These are phyloP conservation scores for Talaromyces sp. DNA, from an alignment of 2,329 filamentous ascomycete species.

Conservation along the genomic window DNA sequence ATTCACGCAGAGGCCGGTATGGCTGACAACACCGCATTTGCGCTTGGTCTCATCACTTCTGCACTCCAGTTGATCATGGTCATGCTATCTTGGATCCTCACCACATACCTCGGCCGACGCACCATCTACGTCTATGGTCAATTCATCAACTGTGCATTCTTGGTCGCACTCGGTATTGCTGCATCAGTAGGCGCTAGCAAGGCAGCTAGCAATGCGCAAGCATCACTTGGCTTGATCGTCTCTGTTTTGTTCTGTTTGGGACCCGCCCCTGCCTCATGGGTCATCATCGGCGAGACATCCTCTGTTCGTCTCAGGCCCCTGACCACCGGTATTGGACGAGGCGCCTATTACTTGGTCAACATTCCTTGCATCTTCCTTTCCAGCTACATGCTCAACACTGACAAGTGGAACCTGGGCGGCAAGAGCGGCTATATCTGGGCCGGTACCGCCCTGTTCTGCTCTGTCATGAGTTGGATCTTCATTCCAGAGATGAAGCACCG, in stretches of 20 bases:
- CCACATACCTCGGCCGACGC: constrained; percentile 57
- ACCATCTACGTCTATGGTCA: constrained; percentile 60
- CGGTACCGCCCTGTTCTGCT: too few relatives aligned
- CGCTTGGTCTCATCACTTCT: constrained; percentile 59
- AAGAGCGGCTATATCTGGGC: too few relatives aligned
- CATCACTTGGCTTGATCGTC: constrained; percentile 58
- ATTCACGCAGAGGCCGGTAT: constrained; percentile 55
- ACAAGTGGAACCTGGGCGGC: too few relatives aligned
- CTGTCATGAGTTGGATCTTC: too few relatives aligned
- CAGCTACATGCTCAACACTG: constrained; percentile 54
- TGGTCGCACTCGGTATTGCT: constrained; percentile 55
- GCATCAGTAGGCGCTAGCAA: constrained; percentile 43
- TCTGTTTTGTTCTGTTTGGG: constrained; percentile 60
- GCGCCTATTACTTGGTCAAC: constrained; percentile 57
- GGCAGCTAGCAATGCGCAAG: constrained; percentile 49
- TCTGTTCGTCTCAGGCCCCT: constrained; percentile 58
- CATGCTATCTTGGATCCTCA: constrained; percentile 63
- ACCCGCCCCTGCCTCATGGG: constrained; percentile 59
- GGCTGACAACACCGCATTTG: constrained; percentile 49
- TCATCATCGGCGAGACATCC: constrained; percentile 63
- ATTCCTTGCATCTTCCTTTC: constrained; percentile 62
- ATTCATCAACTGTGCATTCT: constrained; percentile 47
- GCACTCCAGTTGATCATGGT: constrained; percentile 57
- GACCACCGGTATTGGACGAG: constrained; percentile 61
- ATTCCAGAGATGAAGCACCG: too few relatives aligned